phyloP scores from a whole-genome alignment of 371 early-diverging fungal genomes.

The Mortierella sp. region DNA sequence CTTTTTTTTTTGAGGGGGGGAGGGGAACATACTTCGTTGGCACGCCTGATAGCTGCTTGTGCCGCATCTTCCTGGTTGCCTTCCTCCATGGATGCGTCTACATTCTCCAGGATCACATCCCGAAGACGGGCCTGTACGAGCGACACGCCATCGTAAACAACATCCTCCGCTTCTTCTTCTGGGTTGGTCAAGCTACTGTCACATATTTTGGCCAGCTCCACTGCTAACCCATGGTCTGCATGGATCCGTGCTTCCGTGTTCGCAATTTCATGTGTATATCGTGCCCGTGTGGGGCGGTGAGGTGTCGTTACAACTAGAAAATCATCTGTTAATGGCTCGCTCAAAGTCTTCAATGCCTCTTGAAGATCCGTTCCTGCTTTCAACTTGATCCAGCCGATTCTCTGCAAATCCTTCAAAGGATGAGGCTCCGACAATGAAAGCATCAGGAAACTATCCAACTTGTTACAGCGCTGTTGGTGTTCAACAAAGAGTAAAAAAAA shows the following conservation, averaged over 20 bases:
- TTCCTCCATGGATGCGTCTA: slow-evolving; percentile 35
- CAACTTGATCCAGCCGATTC: slow-evolving; percentile 94
- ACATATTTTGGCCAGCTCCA: slow-evolving; percentile 35
- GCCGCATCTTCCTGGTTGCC: slow-evolving; percentile 39
- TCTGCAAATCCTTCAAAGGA: slow-evolving; percentile 82
- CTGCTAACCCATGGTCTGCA: slow-evolving; percentile 40
- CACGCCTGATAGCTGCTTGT: slow-evolving; percentile 12
- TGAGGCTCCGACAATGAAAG: slow-evolving; percentile 91
- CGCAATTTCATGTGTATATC: slow-evolving; percentile 54
- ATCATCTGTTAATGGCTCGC: slow-evolving; percentile 56
- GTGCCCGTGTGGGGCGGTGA: slow-evolving; percentile 47
- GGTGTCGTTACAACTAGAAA: slow-evolving; percentile 27
- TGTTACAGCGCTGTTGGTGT: slow-evolving; percentile 67
- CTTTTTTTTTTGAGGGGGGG: too few relatives aligned
- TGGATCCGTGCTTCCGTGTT: slow-evolving; percentile 42
- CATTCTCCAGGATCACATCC: slow-evolving; percentile 24
- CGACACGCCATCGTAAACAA: slow-evolving; percentile 27
- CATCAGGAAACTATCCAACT: slow-evolving; percentile 82
- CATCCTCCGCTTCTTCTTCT: slow-evolving; percentile 17
- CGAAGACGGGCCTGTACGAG: slow-evolving; percentile 35
- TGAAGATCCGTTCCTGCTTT: slow-evolving; percentile 84
- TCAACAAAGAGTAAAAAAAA: background rate
- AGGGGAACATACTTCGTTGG: slow-evolving; percentile 29
- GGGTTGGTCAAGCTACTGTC: slow-evolving; percentile 23
- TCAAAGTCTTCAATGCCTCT: slow-evolving; percentile 71